These are phyloP conservation scores for Breviolum minutum DNA, from an alignment of 73 alveolate species.

Conservation along the genomic window DNA sequence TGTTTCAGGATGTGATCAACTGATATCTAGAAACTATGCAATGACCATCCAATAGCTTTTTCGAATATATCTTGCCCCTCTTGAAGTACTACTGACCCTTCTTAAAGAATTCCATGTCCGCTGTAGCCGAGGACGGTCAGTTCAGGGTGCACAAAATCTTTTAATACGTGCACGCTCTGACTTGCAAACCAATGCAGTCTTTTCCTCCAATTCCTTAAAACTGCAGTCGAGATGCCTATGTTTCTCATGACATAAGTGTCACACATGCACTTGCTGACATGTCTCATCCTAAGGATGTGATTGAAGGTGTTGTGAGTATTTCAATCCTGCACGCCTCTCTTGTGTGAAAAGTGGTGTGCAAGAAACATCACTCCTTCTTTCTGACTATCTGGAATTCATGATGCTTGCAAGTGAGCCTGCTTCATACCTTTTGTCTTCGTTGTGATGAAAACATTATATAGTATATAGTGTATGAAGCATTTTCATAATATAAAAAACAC, in stretches of 20 bases:
- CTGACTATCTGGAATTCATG: too few relatives aligned
- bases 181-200: too few relatives aligned
- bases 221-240: constrained; percentile 11
- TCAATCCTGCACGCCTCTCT: too few relatives aligned
- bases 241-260: background rate
- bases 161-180: too few relatives aligned
- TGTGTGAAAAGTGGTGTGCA: background rate
- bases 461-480: too few relatives aligned
- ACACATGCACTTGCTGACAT: constrained; percentile 45
- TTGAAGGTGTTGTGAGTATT: background rate
- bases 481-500: too few relatives aligned
- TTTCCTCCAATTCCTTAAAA: background rate
- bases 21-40: too few relatives aligned
- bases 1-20: too few relatives aligned
- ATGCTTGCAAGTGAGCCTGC: too few relatives aligned
- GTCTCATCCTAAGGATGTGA: constrained; percentile 3
- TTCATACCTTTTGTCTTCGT: too few relatives aligned
- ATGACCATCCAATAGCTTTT: background rate
- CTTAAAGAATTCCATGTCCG: background rate
- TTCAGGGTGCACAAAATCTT: background rate
- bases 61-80: background rate
- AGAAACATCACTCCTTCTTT: too few relatives aligned
- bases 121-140: background rate
- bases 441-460: too few relatives aligned
- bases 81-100: background rate